These are phyloP conservation scores for Chenopodium formosanum DNA, from an alignment of 148 eudicot genomes.

Conservation along the genomic window DNA sequence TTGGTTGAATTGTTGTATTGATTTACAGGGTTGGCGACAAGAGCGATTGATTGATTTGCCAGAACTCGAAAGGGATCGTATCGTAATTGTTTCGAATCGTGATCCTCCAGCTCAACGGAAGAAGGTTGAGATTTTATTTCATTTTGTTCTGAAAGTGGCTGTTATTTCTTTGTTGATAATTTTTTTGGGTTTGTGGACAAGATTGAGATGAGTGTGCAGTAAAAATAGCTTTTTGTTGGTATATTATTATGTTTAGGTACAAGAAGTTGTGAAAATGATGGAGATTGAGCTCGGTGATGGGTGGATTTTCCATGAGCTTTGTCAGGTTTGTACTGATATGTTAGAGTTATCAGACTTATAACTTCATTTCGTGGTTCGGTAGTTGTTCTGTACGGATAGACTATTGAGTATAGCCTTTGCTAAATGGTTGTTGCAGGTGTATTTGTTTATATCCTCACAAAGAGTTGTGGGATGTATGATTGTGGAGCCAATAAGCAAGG, in stretches of 20 bases:
- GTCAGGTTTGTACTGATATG: constrained; percentile 48
- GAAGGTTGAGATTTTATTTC: constrained; percentile 47
- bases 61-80: constrained; percentile 47
- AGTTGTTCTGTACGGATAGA: not conserved
- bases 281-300: constrained; percentile 93
- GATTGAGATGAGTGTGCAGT: not conserved
- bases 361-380: not conserved
- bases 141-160: not conserved
- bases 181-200: not conserved
- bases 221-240: not conserved
- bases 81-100: constrained; percentile 54
- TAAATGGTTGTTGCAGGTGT: constrained; percentile 47
- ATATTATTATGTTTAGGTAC: constrained; percentile 38
- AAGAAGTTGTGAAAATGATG: constrained; percentile 80
- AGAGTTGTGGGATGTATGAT: constrained; percentile 73
- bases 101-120: constrained; percentile 69
- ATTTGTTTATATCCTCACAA: constrained; percentile 57
- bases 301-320: constrained; percentile 64
- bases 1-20: constrained; percentile 3
- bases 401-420: not conserved
- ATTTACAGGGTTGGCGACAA: constrained; percentile 71
- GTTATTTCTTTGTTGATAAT: not conserved
- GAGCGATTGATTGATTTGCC: constrained; percentile 54
- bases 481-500: constrained; percentile 61
- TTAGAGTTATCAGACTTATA: too few species aligned